Base-by-base conservation (phyloP, 2,329 filamentous ascomycete species). In the Ceratocystiopsis minuta region DNA sequence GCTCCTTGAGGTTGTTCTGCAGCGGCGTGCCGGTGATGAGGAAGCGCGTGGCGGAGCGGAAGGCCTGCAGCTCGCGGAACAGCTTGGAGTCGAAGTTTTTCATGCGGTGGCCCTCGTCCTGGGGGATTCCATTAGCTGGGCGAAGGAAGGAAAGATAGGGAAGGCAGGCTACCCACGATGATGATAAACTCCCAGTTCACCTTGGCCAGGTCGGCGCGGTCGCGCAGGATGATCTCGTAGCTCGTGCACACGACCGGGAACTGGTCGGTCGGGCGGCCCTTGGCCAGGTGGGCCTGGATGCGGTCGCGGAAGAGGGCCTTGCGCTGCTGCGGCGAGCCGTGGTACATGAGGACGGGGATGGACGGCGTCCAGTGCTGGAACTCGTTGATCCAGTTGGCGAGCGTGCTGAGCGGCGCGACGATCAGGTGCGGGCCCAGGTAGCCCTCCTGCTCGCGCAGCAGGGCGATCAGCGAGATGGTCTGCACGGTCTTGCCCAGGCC, bases 111-210 rank as follows among this genome's bases (percentile, higher is more conserved):
- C 90, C 90, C 60, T 98, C 90, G 51, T 98, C 88, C 77, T 82
- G 33, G 11, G 34, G 7, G 28, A n/a, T n/a, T n/a, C n/a, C n/a
- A n/a, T n/a, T n/a, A n/a, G n/a, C n/a, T n/a, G n/a, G n/a, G n/a
- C n/a, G n/a, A n/a, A n/a, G n/a, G n/a, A n/a, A n/a, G n/a, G n/a
- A n/a, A n/a, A n/a, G n/a, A n/a, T n/a, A n/a, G n/a, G n/a, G n/a
- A n/a, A n/a, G n/a, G 28, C 16, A 13, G 3, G 5, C 39, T 9
- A 59, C 72, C 55, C 60, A 80, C 79, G 46, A 98, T 93, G 50
- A 98, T 90, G 53, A 98, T 95, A 51, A 94, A 95, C 42, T 92
- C 85, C 90, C 90, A 98, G 33, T 86, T 80, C 43, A 93, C 88
- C 44, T 80, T 79, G 0, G 77, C 76, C 6, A 98, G 63, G 33